These are phyloP conservation scores for Dothidotthia symphoricarpi DNA, from an alignment of 2,329 filamentous ascomycete genomes.

Conservation along the genomic window DNA sequence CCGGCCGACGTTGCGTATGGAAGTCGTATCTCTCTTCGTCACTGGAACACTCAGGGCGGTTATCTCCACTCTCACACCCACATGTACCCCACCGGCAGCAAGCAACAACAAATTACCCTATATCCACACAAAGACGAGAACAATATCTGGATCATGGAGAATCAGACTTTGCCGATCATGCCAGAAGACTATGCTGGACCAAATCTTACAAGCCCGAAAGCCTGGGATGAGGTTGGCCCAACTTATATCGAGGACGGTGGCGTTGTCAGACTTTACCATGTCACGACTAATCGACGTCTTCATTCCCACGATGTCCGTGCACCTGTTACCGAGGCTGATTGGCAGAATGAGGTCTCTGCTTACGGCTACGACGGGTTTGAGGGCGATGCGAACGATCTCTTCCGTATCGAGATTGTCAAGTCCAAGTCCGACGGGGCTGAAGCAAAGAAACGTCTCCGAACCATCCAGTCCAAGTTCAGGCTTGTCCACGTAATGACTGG, in stretches of 20 bases:
- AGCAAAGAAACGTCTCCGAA: slow-evolving; percentile 82
- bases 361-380: slow-evolving; percentile 97
- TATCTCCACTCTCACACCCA: slow-evolving; percentile 95
- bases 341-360: slow-evolving; percentile 94
- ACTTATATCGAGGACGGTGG: slow-evolving; percentile 75
- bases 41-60: slow-evolving; percentile 95
- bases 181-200: slow-evolving; percentile 74
- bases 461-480: slow-evolving; percentile 95
- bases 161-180: slow-evolving; percentile 71
- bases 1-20: slow-evolving; percentile 89
- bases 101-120: slow-evolving; percentile 97
- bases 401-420: slow-evolving; percentile 93
- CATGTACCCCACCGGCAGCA: slow-evolving; percentile 97
- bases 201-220: slow-evolving; percentile 73
- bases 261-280: slow-evolving; percentile 79
- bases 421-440: slow-evolving; percentile 74
- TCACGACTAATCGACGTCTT: slow-evolving; percentile 78
- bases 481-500: slow-evolving; percentile 96
- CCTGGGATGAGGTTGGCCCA: slow-evolving; percentile 75
- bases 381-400: slow-evolving; percentile 93
- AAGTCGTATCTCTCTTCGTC: slow-evolving; percentile 80
- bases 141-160: slow-evolving; percentile 91
- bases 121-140: slow-evolving; percentile 99
- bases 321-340: slow-evolving; percentile 51
- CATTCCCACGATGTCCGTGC: slow-evolving; percentile 90